These are phyloP conservation scores for Astraeus odoratus DNA, from an alignment of 768 basidiomycete genomes.

Conservation along the genomic window DNA sequence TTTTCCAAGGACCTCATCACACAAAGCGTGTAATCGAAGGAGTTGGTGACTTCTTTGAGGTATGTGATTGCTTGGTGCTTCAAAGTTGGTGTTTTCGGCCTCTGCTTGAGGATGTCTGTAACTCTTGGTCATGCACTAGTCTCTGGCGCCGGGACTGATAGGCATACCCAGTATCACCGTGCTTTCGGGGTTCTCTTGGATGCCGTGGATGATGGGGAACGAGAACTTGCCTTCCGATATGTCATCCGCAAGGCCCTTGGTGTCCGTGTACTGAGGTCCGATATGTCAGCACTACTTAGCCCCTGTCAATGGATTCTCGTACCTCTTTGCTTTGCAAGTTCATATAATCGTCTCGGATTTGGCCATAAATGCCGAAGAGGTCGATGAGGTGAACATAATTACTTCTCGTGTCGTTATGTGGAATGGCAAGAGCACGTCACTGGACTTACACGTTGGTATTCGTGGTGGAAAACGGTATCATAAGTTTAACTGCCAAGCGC, in stretches of 20 bases:
- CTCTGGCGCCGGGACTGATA: background rate
- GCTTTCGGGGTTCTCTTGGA: slow-evolving; percentile 67
- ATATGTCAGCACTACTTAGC: background rate
- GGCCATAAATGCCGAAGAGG: slow-evolving; percentile 82
- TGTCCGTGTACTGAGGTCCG: slow-evolving; percentile 59
- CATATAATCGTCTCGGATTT: slow-evolving; percentile 91
- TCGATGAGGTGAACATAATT: slow-evolving; percentile 85
- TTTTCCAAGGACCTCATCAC: slow-evolving; percentile 33
- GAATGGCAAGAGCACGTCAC: background rate
- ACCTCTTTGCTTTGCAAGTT: slow-evolving; percentile 81
- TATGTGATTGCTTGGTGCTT: slow-evolving; percentile 75
- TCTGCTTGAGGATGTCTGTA: slow-evolving; percentile 82
- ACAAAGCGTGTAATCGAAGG: slow-evolving; percentile 71
- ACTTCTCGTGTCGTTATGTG: slow-evolving; percentile 29
- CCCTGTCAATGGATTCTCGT: background rate
- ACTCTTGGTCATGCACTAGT: background rate
- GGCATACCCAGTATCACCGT: slow-evolving; percentile 71
- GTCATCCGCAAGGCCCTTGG: slow-evolving; percentile 85
- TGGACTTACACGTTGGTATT: slow-evolving; percentile 46
- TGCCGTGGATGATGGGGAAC: slow-evolving; percentile 87
- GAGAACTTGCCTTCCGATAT: slow-evolving; percentile 94
- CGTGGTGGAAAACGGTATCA: slow-evolving; percentile 77
- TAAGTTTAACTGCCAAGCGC: slow-evolving; percentile 86
- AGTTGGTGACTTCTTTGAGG: slow-evolving; percentile 60
- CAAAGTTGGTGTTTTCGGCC: slow-evolving; percentile 70